Conservation (phyloP, 2,329 filamentous ascomycete genomes). For the Venturia pyrina region DNA sequence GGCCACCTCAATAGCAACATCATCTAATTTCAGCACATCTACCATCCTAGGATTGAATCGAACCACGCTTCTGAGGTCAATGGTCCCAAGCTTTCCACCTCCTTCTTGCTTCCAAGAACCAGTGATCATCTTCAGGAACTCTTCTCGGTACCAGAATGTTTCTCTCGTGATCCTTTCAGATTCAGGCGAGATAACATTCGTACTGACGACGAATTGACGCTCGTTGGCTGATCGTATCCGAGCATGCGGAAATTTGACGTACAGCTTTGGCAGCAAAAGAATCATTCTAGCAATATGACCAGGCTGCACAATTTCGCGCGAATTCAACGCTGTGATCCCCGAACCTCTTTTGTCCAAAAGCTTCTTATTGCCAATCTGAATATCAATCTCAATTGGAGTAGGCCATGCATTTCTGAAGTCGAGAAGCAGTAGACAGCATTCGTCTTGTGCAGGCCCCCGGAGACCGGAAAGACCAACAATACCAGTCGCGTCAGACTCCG, state of each 20-base stretch:
- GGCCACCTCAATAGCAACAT: constrained; percentile 39
- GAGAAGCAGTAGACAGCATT: constrained; percentile 69
- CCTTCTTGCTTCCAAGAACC: constrained; percentile 62
- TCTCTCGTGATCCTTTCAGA: constrained; percentile 68
- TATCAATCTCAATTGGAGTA: constrained; percentile 57
- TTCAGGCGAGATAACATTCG: constrained; percentile 67
- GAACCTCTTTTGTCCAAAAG: constrained; percentile 13
- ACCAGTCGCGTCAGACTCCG: not conserved
- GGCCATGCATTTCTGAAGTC: constrained; percentile 90
- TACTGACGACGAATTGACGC: constrained; percentile 85
- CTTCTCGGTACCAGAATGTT: constrained; percentile 85
- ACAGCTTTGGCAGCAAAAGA: constrained; percentile 64
- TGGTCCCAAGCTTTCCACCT: constrained; percentile 41
- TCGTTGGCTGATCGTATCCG: constrained; percentile 71
- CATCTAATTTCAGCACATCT: constrained; percentile 70
- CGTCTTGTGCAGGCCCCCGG: constrained; percentile 25
- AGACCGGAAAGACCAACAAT: not conserved
- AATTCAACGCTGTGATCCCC: constrained; percentile 11
- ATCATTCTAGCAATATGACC: constrained; percentile 62
- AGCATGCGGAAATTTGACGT: constrained; percentile 65
- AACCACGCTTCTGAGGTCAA: constrained; percentile 64
- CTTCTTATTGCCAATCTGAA: constrained; percentile 37
- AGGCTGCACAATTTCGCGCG: constrained; percentile 36
- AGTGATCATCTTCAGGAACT: constrained; percentile 59
- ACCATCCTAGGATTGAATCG: constrained; percentile 70